phyloP scores from a whole-genome alignment of 2,329 filamentous ascomycete species.

The Pyrenochaeta sp. region DNA sequence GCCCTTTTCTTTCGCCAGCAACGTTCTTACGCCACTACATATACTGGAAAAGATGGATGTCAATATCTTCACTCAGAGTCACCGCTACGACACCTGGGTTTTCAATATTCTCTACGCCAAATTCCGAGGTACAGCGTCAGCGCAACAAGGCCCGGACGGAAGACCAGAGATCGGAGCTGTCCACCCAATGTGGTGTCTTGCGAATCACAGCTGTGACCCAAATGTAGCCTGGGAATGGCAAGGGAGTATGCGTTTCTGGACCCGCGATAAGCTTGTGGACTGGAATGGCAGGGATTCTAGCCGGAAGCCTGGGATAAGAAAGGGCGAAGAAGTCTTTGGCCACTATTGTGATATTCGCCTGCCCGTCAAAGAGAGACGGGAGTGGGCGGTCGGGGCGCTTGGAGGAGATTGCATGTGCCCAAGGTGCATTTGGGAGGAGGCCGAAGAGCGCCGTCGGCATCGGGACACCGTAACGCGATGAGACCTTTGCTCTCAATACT shows the following conservation, averaged over 20 bases:
- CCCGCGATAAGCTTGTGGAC: constrained; percentile 65
- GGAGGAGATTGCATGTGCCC: constrained; percentile 89
- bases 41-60: constrained; percentile 86
- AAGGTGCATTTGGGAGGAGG: constrained; percentile 77
- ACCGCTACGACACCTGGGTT: constrained; percentile 77
- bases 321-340: constrained; percentile 86
- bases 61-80: constrained; percentile 69
- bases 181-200: constrained; percentile 94
- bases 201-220: constrained; percentile 95
- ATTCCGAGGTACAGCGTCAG: constrained; percentile 88
- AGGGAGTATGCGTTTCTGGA: constrained; percentile 76
- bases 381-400: constrained; percentile 87
- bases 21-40: constrained; percentile 77
- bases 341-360: constrained; percentile 92
- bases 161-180: constrained; percentile 92
- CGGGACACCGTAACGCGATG: background rate
- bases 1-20: constrained; percentile 80
- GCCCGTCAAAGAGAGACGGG: constrained; percentile 79
- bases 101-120: constrained; percentile 93
- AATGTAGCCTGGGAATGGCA: constrained; percentile 96
- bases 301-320: constrained; percentile 68
- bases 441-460: background rate
- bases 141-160: constrained; percentile 74
- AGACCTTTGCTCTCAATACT: background rate
- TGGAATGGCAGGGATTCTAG: constrained; percentile 50